Percentiles rank a stretch among this genome's conserved stretches.
Evolutionary conservation across 495 filamentous ascomycete genomes (phyloP).

Genomic region (Evernia prunastri): DNA sequence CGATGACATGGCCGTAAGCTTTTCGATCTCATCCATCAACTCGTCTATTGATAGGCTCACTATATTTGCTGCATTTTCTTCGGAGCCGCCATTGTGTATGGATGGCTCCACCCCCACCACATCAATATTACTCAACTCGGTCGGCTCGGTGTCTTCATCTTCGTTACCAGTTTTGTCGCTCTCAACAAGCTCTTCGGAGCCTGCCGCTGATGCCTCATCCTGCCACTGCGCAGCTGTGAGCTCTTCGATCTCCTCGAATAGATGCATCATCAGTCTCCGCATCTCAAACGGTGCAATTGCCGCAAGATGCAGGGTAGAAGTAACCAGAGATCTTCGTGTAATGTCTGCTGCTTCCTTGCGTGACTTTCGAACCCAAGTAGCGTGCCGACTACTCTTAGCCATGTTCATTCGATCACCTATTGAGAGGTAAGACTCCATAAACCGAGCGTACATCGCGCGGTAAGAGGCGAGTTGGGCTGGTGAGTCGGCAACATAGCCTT

Average conservation of each 20-base stretch:
- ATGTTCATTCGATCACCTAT: background rate
- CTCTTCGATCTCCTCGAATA: background rate
- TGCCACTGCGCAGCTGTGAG: background rate
- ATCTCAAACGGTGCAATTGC: background rate
- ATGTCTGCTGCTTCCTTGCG: background rate
- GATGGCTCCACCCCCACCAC: background rate
- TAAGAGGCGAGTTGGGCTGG: background rate
- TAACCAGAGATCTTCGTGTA: background rate
- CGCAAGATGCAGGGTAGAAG: background rate
- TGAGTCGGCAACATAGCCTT: background rate
- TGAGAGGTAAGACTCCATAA: background rate
- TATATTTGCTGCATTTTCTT: background rate
- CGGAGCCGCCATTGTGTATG: background rate
- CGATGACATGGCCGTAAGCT: background rate
- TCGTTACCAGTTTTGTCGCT: background rate
- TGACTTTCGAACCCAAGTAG: background rate
- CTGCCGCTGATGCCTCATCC: background rate
- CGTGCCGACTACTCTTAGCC: background rate
- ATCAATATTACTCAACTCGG: background rate
- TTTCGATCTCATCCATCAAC: background rate
- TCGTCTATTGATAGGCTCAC: background rate
- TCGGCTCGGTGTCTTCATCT: background rate
- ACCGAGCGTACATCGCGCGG: background rate
- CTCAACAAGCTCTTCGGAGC: background rate
- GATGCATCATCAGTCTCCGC: background rate